Percentiles rank a stretch among this genome's conserved stretches.
These are phyloP conservation scores for Solanum verrucosum DNA, from an alignment of 257 asterid genomes.

Conservation along the genomic window DNA sequence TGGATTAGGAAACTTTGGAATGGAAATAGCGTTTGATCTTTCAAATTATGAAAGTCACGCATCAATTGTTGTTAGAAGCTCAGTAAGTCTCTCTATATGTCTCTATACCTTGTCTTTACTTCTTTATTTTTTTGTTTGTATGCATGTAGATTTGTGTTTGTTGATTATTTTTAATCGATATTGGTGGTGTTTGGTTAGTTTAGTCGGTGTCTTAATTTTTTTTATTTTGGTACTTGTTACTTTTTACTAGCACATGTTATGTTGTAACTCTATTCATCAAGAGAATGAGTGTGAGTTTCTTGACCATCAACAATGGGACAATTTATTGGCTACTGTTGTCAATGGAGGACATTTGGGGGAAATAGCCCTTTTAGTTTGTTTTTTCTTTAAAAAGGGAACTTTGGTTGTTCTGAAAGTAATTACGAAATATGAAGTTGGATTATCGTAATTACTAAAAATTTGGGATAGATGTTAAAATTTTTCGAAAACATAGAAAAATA, in stretches of 20 bases:
- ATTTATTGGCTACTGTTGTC: too few species aligned
- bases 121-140: not conserved
- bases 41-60: slow-evolving; percentile 30
- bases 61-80: slow-evolving; percentile 39
- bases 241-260: not conserved
- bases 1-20: slow-evolving; percentile 60
- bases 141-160: not conserved
- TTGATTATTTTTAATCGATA: not conserved
- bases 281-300: not conserved
- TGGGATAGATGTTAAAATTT: not conserved
- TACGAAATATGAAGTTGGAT: not conserved
- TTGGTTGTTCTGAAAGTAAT: not conserved
- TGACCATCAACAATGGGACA: not conserved
- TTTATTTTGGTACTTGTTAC: not conserved
- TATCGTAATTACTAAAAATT: not conserved
- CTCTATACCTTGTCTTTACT: not conserved
- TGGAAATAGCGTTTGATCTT: slow-evolving; percentile 55
- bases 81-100: not conserved
- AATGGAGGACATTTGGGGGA: too few species aligned
- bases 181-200: not conserved
- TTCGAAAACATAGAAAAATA: not conserved
- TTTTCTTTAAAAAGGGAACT: not conserved
- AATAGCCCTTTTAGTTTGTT: too few species aligned
- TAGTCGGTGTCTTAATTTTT: not conserved
- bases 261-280: not conserved